Conservation (phyloP, 768 basidiomycete genomes). For the Strobilomyces dryophilus region DNA sequence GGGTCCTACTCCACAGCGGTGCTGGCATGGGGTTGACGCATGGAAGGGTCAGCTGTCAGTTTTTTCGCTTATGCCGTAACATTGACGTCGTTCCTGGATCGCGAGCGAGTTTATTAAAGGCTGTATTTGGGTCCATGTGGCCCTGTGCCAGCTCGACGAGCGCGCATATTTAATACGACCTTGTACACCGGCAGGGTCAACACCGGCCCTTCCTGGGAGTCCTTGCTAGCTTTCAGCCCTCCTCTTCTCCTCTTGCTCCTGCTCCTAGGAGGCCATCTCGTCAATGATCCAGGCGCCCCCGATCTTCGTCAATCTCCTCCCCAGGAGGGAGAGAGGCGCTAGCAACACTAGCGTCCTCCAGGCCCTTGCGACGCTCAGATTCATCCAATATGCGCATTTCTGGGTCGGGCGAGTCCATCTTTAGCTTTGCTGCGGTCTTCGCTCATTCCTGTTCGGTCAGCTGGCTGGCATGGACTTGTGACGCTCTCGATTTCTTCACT, state of each 20-base stretch:
- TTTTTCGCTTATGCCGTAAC: constrained; percentile 13
- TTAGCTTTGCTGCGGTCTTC: neutral
- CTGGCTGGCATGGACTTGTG: constrained; percentile 84
- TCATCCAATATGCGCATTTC: constrained; percentile 56
- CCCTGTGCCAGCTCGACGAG: constrained; percentile 4
- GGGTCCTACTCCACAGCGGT: neutral
- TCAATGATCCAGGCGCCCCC: constrained; percentile 14
- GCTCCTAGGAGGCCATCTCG: neutral
- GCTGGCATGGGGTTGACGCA: neutral
- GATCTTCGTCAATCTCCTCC: constrained; percentile 48
- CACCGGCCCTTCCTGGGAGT: neutral
- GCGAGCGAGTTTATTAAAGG: neutral
- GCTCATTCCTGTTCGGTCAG: constrained; percentile 28
- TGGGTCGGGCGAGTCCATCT: constrained; percentile 44
- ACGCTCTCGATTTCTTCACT: constrained; percentile 85
- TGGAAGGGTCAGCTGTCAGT: constrained; percentile 7
- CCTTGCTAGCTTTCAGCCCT: neutral
- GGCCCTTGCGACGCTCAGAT: constrained; percentile 43
- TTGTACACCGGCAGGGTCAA: neutral
- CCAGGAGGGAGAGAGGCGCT: constrained; percentile 39
- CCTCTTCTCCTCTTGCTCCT: neutral
- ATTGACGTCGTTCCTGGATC: constrained; percentile 14
- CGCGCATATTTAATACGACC: constrained; percentile 6
- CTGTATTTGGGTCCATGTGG: constrained; percentile 13
- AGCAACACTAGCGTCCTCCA: constrained; percentile 34